Evolutionary conservation across 371 early-diverging fungal genomes (phyloP).

Genomic region (Mucor ambiguus): DNA sequence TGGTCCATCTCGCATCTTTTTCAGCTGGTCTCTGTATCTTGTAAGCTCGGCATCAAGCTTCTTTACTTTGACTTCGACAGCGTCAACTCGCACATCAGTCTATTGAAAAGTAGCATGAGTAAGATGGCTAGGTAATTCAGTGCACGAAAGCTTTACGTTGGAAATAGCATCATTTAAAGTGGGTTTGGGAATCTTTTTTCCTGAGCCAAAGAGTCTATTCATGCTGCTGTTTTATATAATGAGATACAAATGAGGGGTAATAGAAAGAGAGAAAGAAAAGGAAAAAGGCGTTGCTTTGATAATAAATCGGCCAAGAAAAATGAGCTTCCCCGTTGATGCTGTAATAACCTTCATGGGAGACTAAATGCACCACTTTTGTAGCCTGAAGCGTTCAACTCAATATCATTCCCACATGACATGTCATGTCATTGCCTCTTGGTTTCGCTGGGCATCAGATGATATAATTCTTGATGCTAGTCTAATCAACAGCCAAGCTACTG

Average conservation of each 20-base stretch:
- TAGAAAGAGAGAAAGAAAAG: background rate
- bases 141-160: slow-evolving; percentile 22
- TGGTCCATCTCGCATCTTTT: slow-evolving; percentile 91
- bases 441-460: background rate
- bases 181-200: slow-evolving; percentile 34
- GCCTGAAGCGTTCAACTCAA: background rate
- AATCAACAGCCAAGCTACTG: background rate
- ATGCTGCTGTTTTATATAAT: slow-evolving; percentile 11
- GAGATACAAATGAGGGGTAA: background rate
- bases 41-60: slow-evolving; percentile 92
- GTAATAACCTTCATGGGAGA: background rate
- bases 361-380: background rate
- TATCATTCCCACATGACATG: background rate
- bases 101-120: slow-evolving; percentile 25
- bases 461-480: background rate
- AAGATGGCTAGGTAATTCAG: background rate
- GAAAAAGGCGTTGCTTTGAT: background rate
- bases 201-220: slow-evolving; percentile 46
- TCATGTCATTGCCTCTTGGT: background rate
- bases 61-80: slow-evolving; percentile 90
- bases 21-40: slow-evolving; percentile 90
- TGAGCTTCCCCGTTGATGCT: background rate
- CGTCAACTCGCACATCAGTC: slow-evolving; percentile 85
- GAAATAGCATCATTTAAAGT: slow-evolving; percentile 30
- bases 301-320: background rate